phyloP scores from a whole-genome alignment of 2,329 filamentous ascomycete species.

The Penicillium sp. region DNA sequence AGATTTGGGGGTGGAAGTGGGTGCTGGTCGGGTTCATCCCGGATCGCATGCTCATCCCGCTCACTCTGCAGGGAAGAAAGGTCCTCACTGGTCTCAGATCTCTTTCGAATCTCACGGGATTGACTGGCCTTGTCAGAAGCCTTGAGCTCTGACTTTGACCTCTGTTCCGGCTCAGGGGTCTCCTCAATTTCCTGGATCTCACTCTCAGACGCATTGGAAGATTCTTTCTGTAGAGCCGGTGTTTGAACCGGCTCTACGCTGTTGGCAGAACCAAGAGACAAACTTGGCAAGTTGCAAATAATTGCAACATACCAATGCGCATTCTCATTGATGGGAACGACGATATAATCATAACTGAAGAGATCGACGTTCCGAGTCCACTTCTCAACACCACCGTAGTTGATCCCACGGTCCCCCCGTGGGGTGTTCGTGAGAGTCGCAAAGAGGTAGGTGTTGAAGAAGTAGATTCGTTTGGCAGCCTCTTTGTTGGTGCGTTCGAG shows the following conservation, averaged over 20 bases:
- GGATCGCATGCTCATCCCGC: slow-evolving; percentile 14
- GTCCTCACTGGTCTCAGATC: slow-evolving; percentile 24
- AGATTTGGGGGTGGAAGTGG: slow-evolving; percentile 16
- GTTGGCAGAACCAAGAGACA: slow-evolving; percentile 40
- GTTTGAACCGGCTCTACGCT: slow-evolving; percentile 4
- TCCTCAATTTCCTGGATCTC: slow-evolving; percentile 31
- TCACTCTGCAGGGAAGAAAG: slow-evolving; percentile 28
- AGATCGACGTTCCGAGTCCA: slow-evolving; percentile 89
- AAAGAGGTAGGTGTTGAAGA: slow-evolving; percentile 94
- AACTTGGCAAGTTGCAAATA: slow-evolving; percentile 78
- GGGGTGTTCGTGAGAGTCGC: slow-evolving; percentile 65
- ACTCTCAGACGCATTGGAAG: slow-evolving; percentile 11
- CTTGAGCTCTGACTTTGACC: not conserved
- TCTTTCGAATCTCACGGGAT: slow-evolving; percentile 7
- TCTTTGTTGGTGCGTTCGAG: slow-evolving; percentile 56
- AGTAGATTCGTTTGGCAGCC: slow-evolving; percentile 66
- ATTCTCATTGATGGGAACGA: slow-evolving; percentile 87
- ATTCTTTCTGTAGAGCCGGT: slow-evolving; percentile 9
- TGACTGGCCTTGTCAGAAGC: not conserved
- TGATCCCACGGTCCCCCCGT: slow-evolving; percentile 59
- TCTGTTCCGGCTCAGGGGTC: slow-evolving; percentile 22
- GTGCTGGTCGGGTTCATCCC: slow-evolving; percentile 30
- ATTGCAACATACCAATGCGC: slow-evolving; percentile 93
- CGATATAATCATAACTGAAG: slow-evolving; percentile 80
- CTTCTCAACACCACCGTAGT: slow-evolving; percentile 78